Evolutionary conservation across 2,329 filamentous ascomycete species (phyloP), one percentile per base, ranked within the genome.

Genomic region (Talaromyces sp.): DNA sequence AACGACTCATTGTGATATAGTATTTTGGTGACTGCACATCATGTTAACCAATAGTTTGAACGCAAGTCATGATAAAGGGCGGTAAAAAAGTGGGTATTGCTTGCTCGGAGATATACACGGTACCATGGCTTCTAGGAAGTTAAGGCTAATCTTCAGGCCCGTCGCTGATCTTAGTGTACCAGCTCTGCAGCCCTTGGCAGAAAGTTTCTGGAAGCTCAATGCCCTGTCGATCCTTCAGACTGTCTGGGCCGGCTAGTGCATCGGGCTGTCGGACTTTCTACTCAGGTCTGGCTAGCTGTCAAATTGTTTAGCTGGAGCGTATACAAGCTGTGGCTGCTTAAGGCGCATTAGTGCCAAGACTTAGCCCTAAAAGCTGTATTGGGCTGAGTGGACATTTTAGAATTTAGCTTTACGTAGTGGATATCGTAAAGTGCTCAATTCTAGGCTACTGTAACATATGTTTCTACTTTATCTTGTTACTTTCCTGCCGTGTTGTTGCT

Each of bases 201-300:
- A 58, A 24, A 4, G 10, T 10, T 41, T 27, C 54, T 58, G 6
- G 54, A 57, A 57, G 35, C n/a, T 8, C 4, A 22, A 35, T n/a
- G 27, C 7, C 24, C 47, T 52, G 47, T 52, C 47, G 14, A 52
- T 52, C 47, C 14, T 31, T 49, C 11, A 14, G 7, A 8, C 31
- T 31, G 11, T 13, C 10, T 10, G 1, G 16, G 24, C 47, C 5
- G 24, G 24, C n/a, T 3, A 52, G 13, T 52, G 6, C 6, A n/a
- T 52, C 47, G 19, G 41, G 37, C 2, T 43, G 24, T 58, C 56
- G 56, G 56, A 58, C 35, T 58, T 58, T 58, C 37, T 58, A 58
- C 31, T 31, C 14, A 10, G 24, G 13, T 16, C 47, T 31, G 47
- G 8, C 24, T 52, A 16, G 13, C n/a, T 11, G 6, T 13, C n/a